phyloP scores from a whole-genome alignment of 2,329 filamentous ascomycete genomes.

The Xylaria sp. region DNA sequence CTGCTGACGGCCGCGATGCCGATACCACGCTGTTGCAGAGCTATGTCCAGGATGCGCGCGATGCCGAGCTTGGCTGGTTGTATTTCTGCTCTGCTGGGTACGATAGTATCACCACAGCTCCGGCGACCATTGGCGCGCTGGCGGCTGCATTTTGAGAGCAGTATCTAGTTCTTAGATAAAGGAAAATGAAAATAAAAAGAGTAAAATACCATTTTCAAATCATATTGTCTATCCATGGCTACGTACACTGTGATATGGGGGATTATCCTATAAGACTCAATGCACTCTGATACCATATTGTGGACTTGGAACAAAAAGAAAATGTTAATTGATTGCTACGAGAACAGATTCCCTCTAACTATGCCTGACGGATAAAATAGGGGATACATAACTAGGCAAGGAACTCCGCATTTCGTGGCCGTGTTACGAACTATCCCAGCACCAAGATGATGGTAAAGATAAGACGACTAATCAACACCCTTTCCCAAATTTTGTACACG shows the following conservation, averaged over 20 bases:
- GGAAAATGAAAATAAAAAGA: neutral
- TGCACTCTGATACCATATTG: neutral
- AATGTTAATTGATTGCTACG: neutral
- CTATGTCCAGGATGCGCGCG: conserved; percentile 19
- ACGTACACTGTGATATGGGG: neutral
- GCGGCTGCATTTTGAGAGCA: conserved; percentile 11
- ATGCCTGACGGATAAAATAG: conserved; percentile 5
- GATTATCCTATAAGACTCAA: neutral
- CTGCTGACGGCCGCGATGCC: conserved; percentile 12
- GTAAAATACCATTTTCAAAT: neutral
- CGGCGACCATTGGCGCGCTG: conserved; percentile 26
- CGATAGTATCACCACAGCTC: conserved; percentile 31
- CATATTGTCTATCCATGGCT: neutral
- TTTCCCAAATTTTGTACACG: conserved; percentile 23
- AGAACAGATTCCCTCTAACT: neutral
- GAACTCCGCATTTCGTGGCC: neutral
- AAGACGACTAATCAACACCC: neutral
- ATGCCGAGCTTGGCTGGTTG: conserved; percentile 27
- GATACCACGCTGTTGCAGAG: conserved; percentile 17
- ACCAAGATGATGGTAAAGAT: neutral
- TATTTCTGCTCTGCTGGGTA: conserved; percentile 35
- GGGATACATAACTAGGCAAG: neutral
- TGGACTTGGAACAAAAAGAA: neutral
- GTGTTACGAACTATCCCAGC: neutral
- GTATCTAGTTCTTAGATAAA: neutral